Base-by-base conservation (phyloP, 2,329 filamentous ascomycete genomes). In the Colletotrichum limetticola region DNA sequence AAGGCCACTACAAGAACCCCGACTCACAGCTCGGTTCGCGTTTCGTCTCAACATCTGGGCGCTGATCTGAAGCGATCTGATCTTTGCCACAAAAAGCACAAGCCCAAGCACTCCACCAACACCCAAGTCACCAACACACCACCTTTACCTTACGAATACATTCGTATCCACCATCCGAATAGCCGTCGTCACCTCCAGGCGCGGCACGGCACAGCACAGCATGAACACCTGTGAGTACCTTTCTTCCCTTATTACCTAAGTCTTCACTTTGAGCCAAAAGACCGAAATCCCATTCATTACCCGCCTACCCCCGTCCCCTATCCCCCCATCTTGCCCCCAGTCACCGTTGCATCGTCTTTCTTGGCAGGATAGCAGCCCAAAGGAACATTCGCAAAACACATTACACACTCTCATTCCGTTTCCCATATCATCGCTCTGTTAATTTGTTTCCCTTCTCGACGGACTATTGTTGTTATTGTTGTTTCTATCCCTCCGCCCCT, bases 51-150 rank as follows among this genome's bases (percentile, higher is more conserved):
- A 37, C 56, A 49, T 32, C 58, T 56, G 35, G 59, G 46, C 46
- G 66, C 56, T 70, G 66, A 56, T 70, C 66, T 70, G 71, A 73
- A 71, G 71, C 71, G 61, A 71, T 71, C 66, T 24, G 35, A 73
- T 71, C 61, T 72, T 69, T 61, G 66, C 60, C 61, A 65, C 66
- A 52, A 16, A 16, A 64, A 71, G 56, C 71, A 66, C 60, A 70
- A 26, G 60, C 61, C 24, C 71, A 28, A 66, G 53, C 62, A 66
- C 35, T 53, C 30, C 32, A 30, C 32, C 62, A 64, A 49, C 42
- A 49, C 42, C 42, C 42, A 49, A 42, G 37, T 42, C 37, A 19
- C 37, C 37, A 42, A 42, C 37, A 42, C 37, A 42, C 37, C 37
- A 42, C 37, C 37, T 12, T 19, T 7, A 19, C 37, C 37, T 19